A percentile compares a stretch with the other conserved stretches of the same genome.
Evolutionary conservation across 2,329 filamentous ascomycete species (phyloP).

Genomic region (Stagonosporopsis tanaceti): DNA sequence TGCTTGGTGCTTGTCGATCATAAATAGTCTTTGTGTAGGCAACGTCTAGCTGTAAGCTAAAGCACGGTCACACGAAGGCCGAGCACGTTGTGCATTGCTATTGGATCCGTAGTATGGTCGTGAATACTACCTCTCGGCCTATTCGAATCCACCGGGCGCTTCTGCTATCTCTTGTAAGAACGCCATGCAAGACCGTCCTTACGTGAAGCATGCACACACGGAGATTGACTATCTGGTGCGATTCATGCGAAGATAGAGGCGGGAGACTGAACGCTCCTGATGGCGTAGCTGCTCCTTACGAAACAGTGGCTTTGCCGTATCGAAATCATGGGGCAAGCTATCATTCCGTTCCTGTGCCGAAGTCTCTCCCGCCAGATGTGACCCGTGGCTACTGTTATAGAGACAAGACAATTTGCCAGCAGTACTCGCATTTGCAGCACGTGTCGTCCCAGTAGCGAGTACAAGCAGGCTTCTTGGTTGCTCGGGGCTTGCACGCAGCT

Average conservation of each 20-base stretch:
- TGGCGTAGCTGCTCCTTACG: not conserved
- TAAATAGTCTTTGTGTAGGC: slow-evolving; percentile 12
- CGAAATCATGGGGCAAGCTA: slow-evolving; percentile 12
- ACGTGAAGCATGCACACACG: slow-evolving; percentile 18
- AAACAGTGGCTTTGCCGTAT: slow-evolving; percentile 11
- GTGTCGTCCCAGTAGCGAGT: not conserved
- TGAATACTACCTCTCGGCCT: slow-evolving; percentile 5
- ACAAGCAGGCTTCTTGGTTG: not conserved
- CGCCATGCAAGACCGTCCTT: not conserved
- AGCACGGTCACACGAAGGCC: slow-evolving; percentile 1
- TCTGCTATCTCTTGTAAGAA: slow-evolving; percentile 4
- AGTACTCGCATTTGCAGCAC: not conserved
- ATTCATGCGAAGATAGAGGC: slow-evolving; percentile 11
- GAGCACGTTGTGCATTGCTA: slow-evolving; percentile 8
- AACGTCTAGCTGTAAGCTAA: slow-evolving; percentile 3
- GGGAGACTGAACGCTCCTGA: slow-evolving; percentile 9
- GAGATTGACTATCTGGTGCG: slow-evolving; percentile 17
- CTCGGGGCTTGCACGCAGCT: not conserved
- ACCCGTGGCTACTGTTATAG: not conserved
- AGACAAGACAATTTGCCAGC: not conserved
- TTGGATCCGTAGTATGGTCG: slow-evolving; percentile 16
- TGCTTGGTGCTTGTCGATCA: slow-evolving; percentile 10
- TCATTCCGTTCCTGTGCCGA: slow-evolving; percentile 17
- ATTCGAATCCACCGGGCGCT: slow-evolving; percentile 9
- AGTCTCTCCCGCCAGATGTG: not conserved